Percentiles rank a stretch among this genome's conserved stretches.
Conservation (phyloP, 2,329 filamentous ascomycete genomes). For the Nothomitra cinnamomea region DNA sequence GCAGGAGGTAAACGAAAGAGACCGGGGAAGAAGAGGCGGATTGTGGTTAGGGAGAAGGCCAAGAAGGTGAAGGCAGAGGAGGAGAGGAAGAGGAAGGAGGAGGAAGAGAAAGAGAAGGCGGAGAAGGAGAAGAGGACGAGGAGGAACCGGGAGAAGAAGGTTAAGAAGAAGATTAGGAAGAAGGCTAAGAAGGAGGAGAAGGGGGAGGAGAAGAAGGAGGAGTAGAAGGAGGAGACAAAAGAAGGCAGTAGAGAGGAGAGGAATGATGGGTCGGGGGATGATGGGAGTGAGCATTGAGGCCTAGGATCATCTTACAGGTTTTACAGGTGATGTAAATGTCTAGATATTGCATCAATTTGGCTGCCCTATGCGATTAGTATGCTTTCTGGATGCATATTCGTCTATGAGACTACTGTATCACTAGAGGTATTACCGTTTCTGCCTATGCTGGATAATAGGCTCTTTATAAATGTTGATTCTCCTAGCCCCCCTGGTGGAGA, state of each 20-base stretch:
- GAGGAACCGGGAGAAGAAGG: slow-evolving; percentile 47
- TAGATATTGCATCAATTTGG: too few species aligned
- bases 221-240: slow-evolving; percentile 35
- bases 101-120: slow-evolving; percentile 22
- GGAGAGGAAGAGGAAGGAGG: slow-evolving; percentile 15
- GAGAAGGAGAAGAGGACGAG: slow-evolving; percentile 39
- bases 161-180: slow-evolving; percentile 40
- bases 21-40: slow-evolving; percentile 41
- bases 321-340: too few species aligned
- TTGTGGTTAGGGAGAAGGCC: slow-evolving; percentile 27
- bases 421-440: too few species aligned
- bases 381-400: too few species aligned
- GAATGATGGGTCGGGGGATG: slow-evolving; percentile 5
- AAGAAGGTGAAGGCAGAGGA: slow-evolving; percentile 9
- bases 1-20: slow-evolving; percentile 22
- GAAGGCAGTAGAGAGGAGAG: slow-evolving; percentile 22
- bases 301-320: too few species aligned
- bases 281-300: background rate
- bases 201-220: slow-evolving; percentile 35
- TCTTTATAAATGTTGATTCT: too few species aligned
- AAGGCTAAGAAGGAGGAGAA: slow-evolving; percentile 21
- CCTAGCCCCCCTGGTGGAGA: too few species aligned
- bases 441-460: too few species aligned
- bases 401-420: too few species aligned
- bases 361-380: too few species aligned